Percentiles rank a stretch among this genome's conserved stretches.
Conservation (phyloP, 2,329 filamentous ascomycete species). For the Lachnum nothofagi region DNA sequence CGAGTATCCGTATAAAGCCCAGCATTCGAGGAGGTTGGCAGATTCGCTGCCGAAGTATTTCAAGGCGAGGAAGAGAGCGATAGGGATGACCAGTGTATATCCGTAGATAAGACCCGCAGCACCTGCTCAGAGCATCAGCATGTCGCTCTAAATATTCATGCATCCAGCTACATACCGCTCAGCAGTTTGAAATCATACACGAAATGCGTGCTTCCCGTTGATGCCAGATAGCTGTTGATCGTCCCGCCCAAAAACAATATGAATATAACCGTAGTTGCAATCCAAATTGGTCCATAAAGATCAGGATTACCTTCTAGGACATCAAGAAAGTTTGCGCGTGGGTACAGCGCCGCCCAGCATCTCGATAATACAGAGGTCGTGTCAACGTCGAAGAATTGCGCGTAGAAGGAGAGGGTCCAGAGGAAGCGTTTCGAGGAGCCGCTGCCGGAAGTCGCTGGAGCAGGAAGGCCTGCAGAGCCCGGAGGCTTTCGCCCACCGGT, state of each 20-base stretch:
- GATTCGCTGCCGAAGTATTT: conserved; percentile 94
- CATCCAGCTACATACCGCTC: conserved; percentile 53
- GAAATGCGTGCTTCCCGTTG: conserved; percentile 64
- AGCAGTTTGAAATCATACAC: conserved; percentile 87
- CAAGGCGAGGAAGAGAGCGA: conserved; percentile 79
- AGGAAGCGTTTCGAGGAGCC: conserved; percentile 75
- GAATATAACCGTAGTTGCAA: conserved; percentile 92
- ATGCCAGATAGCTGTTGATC: conserved; percentile 82
- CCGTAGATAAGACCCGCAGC: conserved; percentile 92
- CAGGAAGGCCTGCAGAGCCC: conserved; percentile 45
- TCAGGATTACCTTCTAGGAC: conserved; percentile 96
- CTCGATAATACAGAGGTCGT: conserved; percentile 81
- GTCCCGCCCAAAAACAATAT: conserved; percentile 94
- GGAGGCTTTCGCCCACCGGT: conserved; percentile 38
- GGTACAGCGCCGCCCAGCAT: conserved; percentile 84
- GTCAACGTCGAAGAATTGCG: conserved; percentile 98
- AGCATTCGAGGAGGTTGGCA: conserved; percentile 90
- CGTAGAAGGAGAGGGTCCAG: conserved; percentile 90
- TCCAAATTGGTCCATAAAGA: conserved; percentile 96
- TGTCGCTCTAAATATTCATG: neutral
- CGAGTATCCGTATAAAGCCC: conserved; percentile 90
- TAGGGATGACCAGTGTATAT: conserved; percentile 82
- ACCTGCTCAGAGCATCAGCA: conserved; percentile 39
- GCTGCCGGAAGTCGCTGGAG: conserved; percentile 49
- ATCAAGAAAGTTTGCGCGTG: conserved; percentile 90